These are phyloP conservation scores for Diaporthe citri DNA, from an alignment of 2,329 filamentous ascomycete genomes.

Conservation along the genomic window DNA sequence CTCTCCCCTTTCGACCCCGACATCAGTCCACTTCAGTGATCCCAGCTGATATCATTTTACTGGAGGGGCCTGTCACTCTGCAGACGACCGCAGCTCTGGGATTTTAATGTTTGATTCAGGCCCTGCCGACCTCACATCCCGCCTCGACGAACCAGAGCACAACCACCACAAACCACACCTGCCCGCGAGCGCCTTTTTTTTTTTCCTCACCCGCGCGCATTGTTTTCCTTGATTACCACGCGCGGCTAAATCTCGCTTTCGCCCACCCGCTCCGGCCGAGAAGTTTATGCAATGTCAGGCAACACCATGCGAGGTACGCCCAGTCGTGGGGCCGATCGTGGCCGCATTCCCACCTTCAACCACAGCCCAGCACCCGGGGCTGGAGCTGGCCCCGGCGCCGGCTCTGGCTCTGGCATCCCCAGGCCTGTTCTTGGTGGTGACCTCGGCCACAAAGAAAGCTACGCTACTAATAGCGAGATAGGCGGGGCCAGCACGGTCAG, in stretches of 20 bases:
- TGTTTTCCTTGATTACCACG: constrained; percentile 24
- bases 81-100: constrained; percentile 22
- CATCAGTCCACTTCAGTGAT: constrained; percentile 28
- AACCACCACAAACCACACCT: not conserved
- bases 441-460: constrained; percentile 51
- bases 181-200: constrained; percentile 14
- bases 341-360: constrained; percentile 66
- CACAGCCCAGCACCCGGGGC: constrained; percentile 67
- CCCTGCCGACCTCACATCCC: constrained; percentile 19
- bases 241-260: constrained; percentile 29
- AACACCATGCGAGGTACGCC: constrained; percentile 79
- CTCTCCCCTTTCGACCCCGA: constrained; percentile 32
- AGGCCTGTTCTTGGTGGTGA: constrained; percentile 75
- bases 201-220: not conserved
- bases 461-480: constrained; percentile 66
- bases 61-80: constrained; percentile 28
- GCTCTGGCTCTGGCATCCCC: constrained; percentile 78
- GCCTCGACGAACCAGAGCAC: constrained; percentile 1
- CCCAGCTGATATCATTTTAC: constrained; percentile 33
- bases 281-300: constrained; percentile 62
- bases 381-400: constrained; percentile 43
- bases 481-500: constrained; percentile 78
- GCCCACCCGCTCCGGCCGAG: constrained; percentile 20
- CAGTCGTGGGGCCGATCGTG: constrained; percentile 70
- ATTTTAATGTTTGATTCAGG: constrained; percentile 19